Evolutionary conservation across 352 stramenopile species (phyloP).

Genomic region (Plasmopara viticola): DNA sequence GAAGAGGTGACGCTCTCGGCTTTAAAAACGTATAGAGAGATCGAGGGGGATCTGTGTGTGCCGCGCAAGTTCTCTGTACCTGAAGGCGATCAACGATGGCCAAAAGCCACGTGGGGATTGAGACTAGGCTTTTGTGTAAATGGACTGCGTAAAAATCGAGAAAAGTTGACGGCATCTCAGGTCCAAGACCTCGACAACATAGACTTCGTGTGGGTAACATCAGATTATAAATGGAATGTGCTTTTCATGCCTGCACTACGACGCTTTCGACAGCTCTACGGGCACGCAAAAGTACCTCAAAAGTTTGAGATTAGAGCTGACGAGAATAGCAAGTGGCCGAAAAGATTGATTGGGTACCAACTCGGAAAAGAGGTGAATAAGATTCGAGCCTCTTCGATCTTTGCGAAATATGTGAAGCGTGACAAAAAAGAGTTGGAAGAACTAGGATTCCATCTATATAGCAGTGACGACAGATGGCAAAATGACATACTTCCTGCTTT

Average conservation of each 20-base stretch:
- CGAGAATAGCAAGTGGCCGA: slow-evolving; percentile 20
- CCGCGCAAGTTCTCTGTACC: slow-evolving; percentile 37
- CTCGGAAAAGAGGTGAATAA: slow-evolving; percentile 47
- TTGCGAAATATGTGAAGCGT: slow-evolving; percentile 25
- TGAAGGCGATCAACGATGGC: slow-evolving; percentile 20
- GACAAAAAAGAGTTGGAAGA: slow-evolving; percentile 28
- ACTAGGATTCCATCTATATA: slow-evolving; percentile 47
- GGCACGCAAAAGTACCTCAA: slow-evolving; percentile 36
- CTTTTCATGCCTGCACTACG: slow-evolving; percentile 36
- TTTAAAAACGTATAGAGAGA: slow-evolving; percentile 25
- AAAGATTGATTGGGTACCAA: slow-evolving; percentile 27
- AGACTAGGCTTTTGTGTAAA: slow-evolving; percentile 34
- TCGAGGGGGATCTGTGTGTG: slow-evolving; percentile 32
- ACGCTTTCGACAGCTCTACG: slow-evolving; percentile 29
- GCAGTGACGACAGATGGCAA: slow-evolving; percentile 43
- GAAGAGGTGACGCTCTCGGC: slow-evolving; percentile 22
- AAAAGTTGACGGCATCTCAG: slow-evolving; percentile 22
- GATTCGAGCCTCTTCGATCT: slow-evolving; percentile 28
- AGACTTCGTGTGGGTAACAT: slow-evolving; percentile 35
- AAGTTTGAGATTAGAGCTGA: slow-evolving; percentile 27
- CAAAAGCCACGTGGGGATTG: slow-evolving; percentile 28
- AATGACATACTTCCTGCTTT: slow-evolving; percentile 44
- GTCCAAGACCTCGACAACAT: slow-evolving; percentile 29
- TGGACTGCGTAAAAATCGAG: slow-evolving; percentile 24
- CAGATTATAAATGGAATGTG: slow-evolving; percentile 30